These are phyloP conservation scores for Irpex rosettiformis DNA, from an alignment of 1,284 basidiomycete genomes.

Conservation along the genomic window DNA sequence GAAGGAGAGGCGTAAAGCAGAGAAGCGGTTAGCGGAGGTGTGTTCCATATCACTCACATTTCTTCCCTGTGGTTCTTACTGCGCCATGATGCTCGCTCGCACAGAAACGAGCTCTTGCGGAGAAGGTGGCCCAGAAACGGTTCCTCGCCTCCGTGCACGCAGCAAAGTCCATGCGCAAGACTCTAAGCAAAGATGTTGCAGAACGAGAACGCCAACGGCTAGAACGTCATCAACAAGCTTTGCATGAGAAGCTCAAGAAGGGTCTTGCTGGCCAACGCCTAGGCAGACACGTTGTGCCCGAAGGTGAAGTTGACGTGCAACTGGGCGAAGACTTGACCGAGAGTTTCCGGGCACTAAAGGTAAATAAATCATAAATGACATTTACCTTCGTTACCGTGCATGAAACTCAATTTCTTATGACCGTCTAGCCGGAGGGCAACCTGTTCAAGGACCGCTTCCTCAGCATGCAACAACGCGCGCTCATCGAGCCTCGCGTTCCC, in stretches of 20 bases:
- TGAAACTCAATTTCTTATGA: constrained; percentile 1
- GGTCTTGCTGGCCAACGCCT: constrained; percentile 69
- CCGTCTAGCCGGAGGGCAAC: constrained; percentile 82
- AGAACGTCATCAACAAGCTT: constrained; percentile 35
- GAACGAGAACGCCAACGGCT: constrained; percentile 40
- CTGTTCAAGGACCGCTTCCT: constrained; percentile 88
- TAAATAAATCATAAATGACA: constrained; percentile 31
- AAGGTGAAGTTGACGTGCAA: constrained; percentile 78
- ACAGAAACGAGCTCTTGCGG: constrained; percentile 63
- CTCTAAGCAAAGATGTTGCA: constrained; percentile 37
- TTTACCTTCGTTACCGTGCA: background rate
- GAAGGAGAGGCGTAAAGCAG: constrained; percentile 63
- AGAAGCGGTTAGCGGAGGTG: constrained; percentile 60
- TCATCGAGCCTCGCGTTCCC: constrained; percentile 72
- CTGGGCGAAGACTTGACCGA: constrained; percentile 91
- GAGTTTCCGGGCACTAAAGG: constrained; percentile 82
- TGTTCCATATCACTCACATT: constrained; percentile 13
- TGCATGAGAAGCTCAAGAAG: constrained; percentile 42
- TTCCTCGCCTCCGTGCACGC: constrained; percentile 54
- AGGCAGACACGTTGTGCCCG: constrained; percentile 75
- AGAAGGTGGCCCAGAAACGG: constrained; percentile 54
- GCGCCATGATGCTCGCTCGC: no score
- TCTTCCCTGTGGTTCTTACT: background rate
- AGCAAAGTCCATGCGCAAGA: constrained; percentile 49
- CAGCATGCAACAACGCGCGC: constrained; percentile 75